Base-by-base conservation (phyloP, 805 yeast genomes). In the Wickerhamiella alocasiicola region DNA sequence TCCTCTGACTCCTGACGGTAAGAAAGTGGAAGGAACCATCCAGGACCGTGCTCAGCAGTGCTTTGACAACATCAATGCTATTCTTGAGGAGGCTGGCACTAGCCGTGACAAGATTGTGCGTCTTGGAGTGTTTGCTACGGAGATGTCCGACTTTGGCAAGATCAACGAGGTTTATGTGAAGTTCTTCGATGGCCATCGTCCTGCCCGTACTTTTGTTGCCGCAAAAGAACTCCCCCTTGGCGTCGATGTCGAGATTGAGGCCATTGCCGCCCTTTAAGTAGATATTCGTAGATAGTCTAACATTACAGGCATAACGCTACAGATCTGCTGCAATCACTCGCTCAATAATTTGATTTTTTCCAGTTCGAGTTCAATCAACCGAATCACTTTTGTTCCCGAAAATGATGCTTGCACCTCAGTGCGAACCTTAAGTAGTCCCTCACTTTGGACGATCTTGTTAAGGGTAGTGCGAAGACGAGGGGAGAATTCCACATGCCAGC, bases 131-230 rank as follows among this genome's bases (percentile, higher is more conserved):
- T 91, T 83, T 70, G 74, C 91, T 61, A 78, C 94, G 46, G 95
- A 91, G 63, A 88, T 91, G 79, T 67, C 68, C 54, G 73, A 80
- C 59, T 91, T 91, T 57, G 83, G 72, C 46, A 80, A 74, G 48
- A 81, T 91, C 68, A 91, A 91, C 67, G 71, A 68, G 50, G 94
- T 82, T 39, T 91, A 91, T 65, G 76, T 74, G 41, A 55, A 62
- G 55, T 61, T 53, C 50, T 54, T 60, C 45, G 45, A 51, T 35
- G 54, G 50, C 39, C 62, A 57, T 54, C 51, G 53, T 36, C 97
- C 98, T 32, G 97, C 97, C 29, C 83, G 98, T 73, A 82, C 96
- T 2, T 91, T 96, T 70, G 94, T 91, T 53, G 96, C 96, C 33
- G 97, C 87, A 48, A 78, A 77, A 63, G 76, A 74, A 48, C 76